Conservation (phyloP, 208 protist genomes). For the Plasmodiophora brassicae region DNA sequence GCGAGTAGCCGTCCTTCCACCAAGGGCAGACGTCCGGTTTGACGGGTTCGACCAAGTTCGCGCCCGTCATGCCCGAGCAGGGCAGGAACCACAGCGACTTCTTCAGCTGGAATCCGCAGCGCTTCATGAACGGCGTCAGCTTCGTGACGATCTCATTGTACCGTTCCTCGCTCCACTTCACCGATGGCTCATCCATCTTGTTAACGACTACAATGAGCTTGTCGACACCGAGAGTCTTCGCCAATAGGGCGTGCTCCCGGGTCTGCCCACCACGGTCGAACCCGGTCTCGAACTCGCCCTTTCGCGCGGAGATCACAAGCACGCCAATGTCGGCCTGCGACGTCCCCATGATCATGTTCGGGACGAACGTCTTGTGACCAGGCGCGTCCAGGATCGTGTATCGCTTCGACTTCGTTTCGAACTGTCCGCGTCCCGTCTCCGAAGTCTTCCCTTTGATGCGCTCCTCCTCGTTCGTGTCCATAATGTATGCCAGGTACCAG, state of each 20-base stretch:
- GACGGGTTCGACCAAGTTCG: constrained; percentile 5
- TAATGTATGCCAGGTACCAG: constrained; percentile 91
- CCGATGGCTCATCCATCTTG: constrained; percentile 97
- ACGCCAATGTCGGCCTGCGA: constrained; percentile 95
- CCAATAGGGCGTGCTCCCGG: constrained; percentile 95
- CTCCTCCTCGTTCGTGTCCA: constrained; percentile 97
- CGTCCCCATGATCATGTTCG: constrained; percentile 97
- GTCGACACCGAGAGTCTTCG: constrained; percentile 93
- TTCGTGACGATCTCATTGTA: constrained; percentile 89
- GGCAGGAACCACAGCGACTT: constrained; percentile 39
- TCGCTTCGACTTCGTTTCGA: constrained; percentile 87
- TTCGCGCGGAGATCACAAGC: constrained; percentile 95
- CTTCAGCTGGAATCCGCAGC: constrained; percentile 81
- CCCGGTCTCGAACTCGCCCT: constrained; percentile 88
- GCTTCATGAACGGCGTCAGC: constrained; percentile 86
- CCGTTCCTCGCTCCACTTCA: constrained; percentile 64
- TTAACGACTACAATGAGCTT: constrained; percentile 90
- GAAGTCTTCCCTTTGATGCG: constrained; percentile 95
- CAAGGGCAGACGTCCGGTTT: neutral
- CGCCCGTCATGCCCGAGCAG: constrained; percentile 18
- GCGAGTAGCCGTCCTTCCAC: constrained; percentile 28
- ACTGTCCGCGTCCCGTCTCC: constrained; percentile 87
- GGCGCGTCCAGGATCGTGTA: constrained; percentile 98
- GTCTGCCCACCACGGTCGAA: constrained; percentile 98
- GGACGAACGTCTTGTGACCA: constrained; percentile 96